A percentile compares a stretch with the other conserved stretches of the same genome.
Evolutionary conservation across 768 basidiomycete species (phyloP).

Genomic region (Pluteus cervinus): DNA sequence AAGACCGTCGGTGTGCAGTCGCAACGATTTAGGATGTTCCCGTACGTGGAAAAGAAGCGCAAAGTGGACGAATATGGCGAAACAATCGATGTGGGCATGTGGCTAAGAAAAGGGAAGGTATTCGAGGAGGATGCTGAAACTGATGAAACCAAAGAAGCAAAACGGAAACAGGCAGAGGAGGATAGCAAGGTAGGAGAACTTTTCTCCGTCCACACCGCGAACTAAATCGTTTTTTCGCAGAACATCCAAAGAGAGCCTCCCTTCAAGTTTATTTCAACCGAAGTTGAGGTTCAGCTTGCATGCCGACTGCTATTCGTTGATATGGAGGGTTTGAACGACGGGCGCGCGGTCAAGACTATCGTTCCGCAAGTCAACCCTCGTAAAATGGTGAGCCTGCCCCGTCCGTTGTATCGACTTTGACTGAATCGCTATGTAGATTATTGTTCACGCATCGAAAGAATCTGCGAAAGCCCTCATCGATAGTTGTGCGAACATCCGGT

Average conservation of each 20-base stretch:
- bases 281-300: constrained; percentile 72
- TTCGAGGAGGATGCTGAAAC: constrained; percentile 87
- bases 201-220: not conserved
- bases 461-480: constrained; percentile 72
- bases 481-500: constrained; percentile 75
- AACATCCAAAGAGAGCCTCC: constrained; percentile 79
- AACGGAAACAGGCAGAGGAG: constrained; percentile 64
- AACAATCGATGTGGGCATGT: constrained; percentile 91
- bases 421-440: constrained; percentile 48
- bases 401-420: constrained; percentile 1
- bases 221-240: constrained; percentile 28
- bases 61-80: constrained; percentile 96
- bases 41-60: constrained; percentile 88
- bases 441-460: constrained; percentile 70
- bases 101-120: constrained; percentile 87
- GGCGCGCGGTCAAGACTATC: constrained; percentile 94
- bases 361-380: constrained; percentile 95
- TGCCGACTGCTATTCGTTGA: constrained; percentile 90
- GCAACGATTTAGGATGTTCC: constrained; percentile 94
- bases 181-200: constrained; percentile 63
- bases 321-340: constrained; percentile 95
- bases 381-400: constrained; percentile 63
- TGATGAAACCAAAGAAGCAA: constrained; percentile 73
- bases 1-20: constrained; percentile 65
- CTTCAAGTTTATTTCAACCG: constrained; percentile 80